These are phyloP conservation scores for Candida chauliodis DNA, from an alignment of 805 yeast genomes.

Conservation along the genomic window DNA sequence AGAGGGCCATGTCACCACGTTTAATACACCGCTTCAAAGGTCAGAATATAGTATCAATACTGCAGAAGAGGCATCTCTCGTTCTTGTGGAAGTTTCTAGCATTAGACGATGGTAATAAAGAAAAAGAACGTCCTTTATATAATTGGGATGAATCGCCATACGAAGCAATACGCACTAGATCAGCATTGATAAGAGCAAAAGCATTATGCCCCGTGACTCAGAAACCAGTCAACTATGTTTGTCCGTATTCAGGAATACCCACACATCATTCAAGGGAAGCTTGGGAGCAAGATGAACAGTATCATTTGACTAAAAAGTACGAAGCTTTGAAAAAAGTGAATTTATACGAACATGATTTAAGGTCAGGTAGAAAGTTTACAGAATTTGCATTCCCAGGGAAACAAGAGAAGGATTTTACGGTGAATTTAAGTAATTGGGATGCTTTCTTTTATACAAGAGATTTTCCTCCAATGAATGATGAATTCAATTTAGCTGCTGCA, in stretches of 20 bases:
- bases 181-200: slow-evolving; percentile 81
- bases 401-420: slow-evolving; percentile 69
- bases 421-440: slow-evolving; percentile 88
- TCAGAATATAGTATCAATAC: background rate
- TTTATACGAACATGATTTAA: slow-evolving; percentile 88
- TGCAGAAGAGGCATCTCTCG: slow-evolving; percentile 25
- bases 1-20: slow-evolving; percentile 6
- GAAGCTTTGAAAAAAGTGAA: slow-evolving; percentile 82
- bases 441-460: slow-evolving; percentile 87
- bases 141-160: slow-evolving; percentile 93
- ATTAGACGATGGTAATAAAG: slow-evolving; percentile 29
- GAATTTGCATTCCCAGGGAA: slow-evolving; percentile 90
- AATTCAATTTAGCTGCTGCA: slow-evolving; percentile 91
- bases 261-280: slow-evolving; percentile 90
- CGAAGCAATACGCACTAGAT: slow-evolving; percentile 82
- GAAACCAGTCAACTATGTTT: slow-evolving; percentile 74
- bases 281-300: slow-evolving; percentile 76
- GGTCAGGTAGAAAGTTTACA: slow-evolving; percentile 91
- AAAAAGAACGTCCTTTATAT: slow-evolving; percentile 36
- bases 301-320: slow-evolving; percentile 64
- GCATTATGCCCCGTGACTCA: slow-evolving; percentile 91
- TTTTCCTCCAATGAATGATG: slow-evolving; percentile 94
- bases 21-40: background rate
- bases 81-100: slow-evolving; percentile 37
- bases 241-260: slow-evolving; percentile 94